phyloP scores from a whole-genome alignment of 192 early-diverging fungal species.

The Endogone sp. region DNA sequence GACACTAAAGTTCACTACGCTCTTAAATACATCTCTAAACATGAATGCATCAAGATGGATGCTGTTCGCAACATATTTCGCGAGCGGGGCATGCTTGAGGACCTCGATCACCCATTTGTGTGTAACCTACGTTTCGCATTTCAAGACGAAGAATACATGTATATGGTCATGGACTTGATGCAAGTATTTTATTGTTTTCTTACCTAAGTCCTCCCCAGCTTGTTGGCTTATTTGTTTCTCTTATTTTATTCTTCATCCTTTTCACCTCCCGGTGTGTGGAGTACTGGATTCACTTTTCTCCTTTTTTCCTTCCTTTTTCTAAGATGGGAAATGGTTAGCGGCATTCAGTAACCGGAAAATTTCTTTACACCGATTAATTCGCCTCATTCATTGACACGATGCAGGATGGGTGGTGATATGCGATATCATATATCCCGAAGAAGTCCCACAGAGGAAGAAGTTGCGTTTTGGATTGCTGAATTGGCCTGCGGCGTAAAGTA shows the following conservation, averaged over 20 bases:
- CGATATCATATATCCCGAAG: constrained; percentile 73
- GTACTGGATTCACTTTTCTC: too few species aligned
- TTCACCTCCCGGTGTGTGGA: too few species aligned
- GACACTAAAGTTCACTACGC: constrained; percentile 69
- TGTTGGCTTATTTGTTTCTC: too few species aligned
- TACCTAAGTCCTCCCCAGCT: too few species aligned
- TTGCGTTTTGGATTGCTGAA: constrained; percentile 90
- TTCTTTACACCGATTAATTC: too few species aligned
- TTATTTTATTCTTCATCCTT: too few species aligned
- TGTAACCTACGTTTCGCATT: constrained; percentile 85
- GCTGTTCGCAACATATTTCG: constrained; percentile 81
- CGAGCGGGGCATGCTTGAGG: constrained; percentile 74
- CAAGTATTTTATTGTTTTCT: constrained; percentile 29
- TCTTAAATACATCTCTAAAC: constrained; percentile 86
- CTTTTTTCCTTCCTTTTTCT: too few species aligned
- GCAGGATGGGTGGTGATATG: constrained; percentile 83
- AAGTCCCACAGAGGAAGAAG: constrained; percentile 69
- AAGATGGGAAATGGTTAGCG: too few species aligned
- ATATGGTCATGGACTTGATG: constrained; percentile 89
- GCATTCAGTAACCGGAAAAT: too few species aligned
- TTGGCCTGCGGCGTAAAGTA: constrained; percentile 75
- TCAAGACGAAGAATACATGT: constrained; percentile 85
- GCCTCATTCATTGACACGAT: too few species aligned
- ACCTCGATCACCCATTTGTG: constrained; percentile 64
- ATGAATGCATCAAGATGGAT: constrained; percentile 79